Evolutionary conservation across 2,329 filamentous ascomycete species (phyloP), one percentile per base, ranked within the genome.

Genomic region (Aureobasidium lini): DNA sequence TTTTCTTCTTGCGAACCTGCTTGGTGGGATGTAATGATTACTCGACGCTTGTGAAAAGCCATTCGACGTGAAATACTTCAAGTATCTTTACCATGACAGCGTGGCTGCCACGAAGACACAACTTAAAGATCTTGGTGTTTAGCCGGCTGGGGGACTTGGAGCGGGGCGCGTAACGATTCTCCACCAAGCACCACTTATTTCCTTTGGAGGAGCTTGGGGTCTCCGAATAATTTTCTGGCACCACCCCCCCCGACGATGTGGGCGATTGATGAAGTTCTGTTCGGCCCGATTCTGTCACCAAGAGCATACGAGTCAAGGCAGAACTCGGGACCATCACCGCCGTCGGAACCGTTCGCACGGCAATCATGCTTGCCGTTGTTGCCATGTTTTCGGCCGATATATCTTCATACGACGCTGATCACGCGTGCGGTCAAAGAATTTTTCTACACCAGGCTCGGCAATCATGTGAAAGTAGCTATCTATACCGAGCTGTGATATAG

Each of bases 151-250:
- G 16, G 50, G 34, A 15, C 3, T 16, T 29, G 28, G 31, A 10
- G 50, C 18, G 50, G 39, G 8, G 29, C 15, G 31, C 34, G 7
- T 37, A 4, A 18, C 15, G 7, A 16, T 40, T 16, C 36, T 39
- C 48, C 48, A 52, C 18, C 39, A 36, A 57, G 40, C 40, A 57
- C 23, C 40, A 57, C 52, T 57, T 32, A 46, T 42, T 44, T 46
- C n/a, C 6, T 23, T 15, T 54, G 50, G 39, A 54, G 39, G 37
- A n/a, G 23, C 10, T 29, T 37, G 52, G 52, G 52, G 52, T 57
- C 52, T 57, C 52, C 52, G 52, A 46, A 44, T 44, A 10, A 57
- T 57, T 57, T 16, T 46, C 52, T 57, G 52, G 40, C 42, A 44
- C 42, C 11, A 28, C 39, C 16, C 32, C 9, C 10, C 10, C 15